Evolutionary conservation across 1,139 yeast species (phyloP), one percentile per base, ranked within the genome.

Genomic region (Zhuliangozyma parablackwelliae): DNA sequence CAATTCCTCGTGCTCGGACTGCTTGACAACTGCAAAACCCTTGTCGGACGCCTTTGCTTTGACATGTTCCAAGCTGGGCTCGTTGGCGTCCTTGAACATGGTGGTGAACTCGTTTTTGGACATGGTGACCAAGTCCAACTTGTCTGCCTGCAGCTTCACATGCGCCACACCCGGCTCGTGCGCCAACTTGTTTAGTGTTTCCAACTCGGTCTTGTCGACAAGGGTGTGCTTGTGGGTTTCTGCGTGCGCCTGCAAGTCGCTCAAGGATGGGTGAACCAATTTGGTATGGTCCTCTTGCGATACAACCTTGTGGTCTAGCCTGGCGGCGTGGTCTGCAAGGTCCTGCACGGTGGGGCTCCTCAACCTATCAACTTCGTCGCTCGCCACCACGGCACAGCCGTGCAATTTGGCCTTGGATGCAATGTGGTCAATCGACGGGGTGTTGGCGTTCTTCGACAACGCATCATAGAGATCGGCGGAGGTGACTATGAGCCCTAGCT

Each of bases 81-180:
- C 68, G 40, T 64, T 53, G 0, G 73, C 71, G 10, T 48, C 38
- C 32, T 58, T 59, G 42, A 55, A 65, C 33, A 69, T 52, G 8
- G 52, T 50, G n/a, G 71, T 57, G 40, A 64, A 69, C 39, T 68
- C 73, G 3, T 45, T 35, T 39, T 57, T 56, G 3, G 60, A 43
- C 38, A 69, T 49, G 0, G 72, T 62, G 2, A 65, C 58, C 39
- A 67, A 56, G n/a, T 60, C 57, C 36, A 55, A 58, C 26, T 43
- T 56, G 32, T 65, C 69, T 2, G 73, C 72, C 13, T 59, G 63
- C 10, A 48, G 44, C 38, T 65, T 62, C 6, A 69, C 58, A 34
- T 63, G 66, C 31, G 52, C 58, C 39, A 63, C 51, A 21, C 56
- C 50, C 33, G 72, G 72, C 6, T 53, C 50, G 34, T 58, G 43